These are phyloP conservation scores for Blastomyces gilchristii DNA, from an alignment of 2,329 filamentous ascomycete species.

Conservation along the genomic window DNA sequence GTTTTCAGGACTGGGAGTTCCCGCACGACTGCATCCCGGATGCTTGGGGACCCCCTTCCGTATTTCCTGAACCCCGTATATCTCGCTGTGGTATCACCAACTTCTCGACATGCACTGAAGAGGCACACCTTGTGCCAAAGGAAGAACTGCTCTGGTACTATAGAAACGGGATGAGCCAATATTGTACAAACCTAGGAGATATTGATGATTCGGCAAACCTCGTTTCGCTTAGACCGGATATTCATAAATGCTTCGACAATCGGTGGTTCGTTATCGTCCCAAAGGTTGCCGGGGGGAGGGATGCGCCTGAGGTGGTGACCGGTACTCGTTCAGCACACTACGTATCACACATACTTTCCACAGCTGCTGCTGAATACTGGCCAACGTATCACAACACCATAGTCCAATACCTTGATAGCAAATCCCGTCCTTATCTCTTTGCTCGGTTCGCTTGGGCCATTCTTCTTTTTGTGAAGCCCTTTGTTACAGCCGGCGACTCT, in stretches of 20 bases:
- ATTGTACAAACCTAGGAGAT: neutral
- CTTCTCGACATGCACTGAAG: slow-evolving; percentile 2
- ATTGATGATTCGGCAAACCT: slow-evolving; percentile 7
- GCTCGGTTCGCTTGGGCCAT: slow-evolving; percentile 8
- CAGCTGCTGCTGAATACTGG: slow-evolving; percentile 7
- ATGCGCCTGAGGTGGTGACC: neutral
- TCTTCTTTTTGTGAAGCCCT: slow-evolving; percentile 5
- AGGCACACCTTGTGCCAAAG: slow-evolving; percentile 4
- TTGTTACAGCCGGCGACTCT: neutral
- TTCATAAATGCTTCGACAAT: slow-evolving; percentile 7
- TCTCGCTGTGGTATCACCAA: slow-evolving; percentile 6
- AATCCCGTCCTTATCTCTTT: slow-evolving; percentile 6
- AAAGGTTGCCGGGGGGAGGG: neutral
- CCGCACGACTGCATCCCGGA: slow-evolving; percentile 3
- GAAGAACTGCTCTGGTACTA: slow-evolving; percentile 2
- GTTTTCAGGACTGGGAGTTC: slow-evolving; percentile 8
- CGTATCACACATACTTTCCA: slow-evolving; percentile 7
- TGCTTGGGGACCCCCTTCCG: neutral
- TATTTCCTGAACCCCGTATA: neutral
- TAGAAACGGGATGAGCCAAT: slow-evolving; percentile 5
- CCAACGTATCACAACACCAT: slow-evolving; percentile 2
- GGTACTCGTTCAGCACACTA: neutral
- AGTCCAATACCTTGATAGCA: neutral
- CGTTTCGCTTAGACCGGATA: slow-evolving; percentile 6
- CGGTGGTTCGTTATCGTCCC: slow-evolving; percentile 6